Percentiles rank a stretch among this genome's conserved stretches.
Conservation (phyloP, 371 early-diverging fungal genomes). For the Mucor mucedo region DNA sequence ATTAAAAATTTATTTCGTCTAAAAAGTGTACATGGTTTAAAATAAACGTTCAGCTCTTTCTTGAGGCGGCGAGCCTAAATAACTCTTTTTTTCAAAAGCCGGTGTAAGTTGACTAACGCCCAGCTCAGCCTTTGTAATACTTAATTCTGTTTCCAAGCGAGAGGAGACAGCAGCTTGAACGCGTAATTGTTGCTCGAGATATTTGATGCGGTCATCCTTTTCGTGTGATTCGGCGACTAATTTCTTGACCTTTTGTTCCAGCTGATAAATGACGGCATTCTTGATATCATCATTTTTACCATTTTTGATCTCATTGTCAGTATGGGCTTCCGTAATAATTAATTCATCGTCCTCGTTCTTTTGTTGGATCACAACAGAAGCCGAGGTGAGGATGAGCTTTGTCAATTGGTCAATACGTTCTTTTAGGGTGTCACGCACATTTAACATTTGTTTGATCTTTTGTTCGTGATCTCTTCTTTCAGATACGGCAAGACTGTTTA, state of each 20-base stretch:
- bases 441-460: slow-evolving; percentile 72
- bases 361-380: slow-evolving; percentile 46
- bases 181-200: slow-evolving; percentile 18
- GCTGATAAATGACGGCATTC: slow-evolving; percentile 3
- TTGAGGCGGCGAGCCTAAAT: background rate
- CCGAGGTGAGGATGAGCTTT: slow-evolving; percentile 78
- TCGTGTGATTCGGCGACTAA: slow-evolving; percentile 6
- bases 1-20: no score
- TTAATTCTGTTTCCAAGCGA: slow-evolving; percentile 21
- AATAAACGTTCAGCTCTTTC: background rate
- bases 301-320: background rate
- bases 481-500: slow-evolving; percentile 33
- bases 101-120: slow-evolving; percentile 12
- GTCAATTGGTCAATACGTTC: slow-evolving; percentile 79
- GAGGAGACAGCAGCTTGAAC: slow-evolving; percentile 2
- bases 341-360: background rate
- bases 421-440: slow-evolving; percentile 77
- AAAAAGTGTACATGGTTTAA: background rate
- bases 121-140: slow-evolving; percentile 24
- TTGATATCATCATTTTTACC: background rate
- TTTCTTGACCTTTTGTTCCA: slow-evolving; percentile 8
- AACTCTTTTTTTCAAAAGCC: background rate
- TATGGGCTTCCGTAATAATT: background rate
- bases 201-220: slow-evolving; percentile 22
- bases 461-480: slow-evolving; percentile 71